Evolutionary conservation across 192 early-diverging fungal genomes (phyloP), one percentile per base, ranked within the genome.

Genomic region (Backusella tuberculispora): DNA sequence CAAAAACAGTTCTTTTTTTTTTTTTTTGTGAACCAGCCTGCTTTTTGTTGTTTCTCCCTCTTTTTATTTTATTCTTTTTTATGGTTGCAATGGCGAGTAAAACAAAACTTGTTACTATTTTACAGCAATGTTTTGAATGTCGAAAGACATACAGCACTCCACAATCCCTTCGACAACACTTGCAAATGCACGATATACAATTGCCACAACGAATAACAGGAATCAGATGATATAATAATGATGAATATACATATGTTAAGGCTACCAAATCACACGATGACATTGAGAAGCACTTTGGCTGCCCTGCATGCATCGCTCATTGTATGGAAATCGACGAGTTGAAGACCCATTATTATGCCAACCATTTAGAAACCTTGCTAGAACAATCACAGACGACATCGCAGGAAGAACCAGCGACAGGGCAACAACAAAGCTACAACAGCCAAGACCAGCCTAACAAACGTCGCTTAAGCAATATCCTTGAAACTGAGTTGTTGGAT

Each of bases 281-380:
- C 15, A 46, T 71, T 44, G 50, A 71, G 50, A 29, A 71, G 41
- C 70, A 71, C n/a, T 71, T 71, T 71, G 70, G 48, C 70, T 71
- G 70, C 43, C 70, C 70, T 50, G 45, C 48, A 26, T 71, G 70
- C 26, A n/a, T 71, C 46, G 40, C 48, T 53, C 70, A 71, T 71
- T 71, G 4, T 48, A 29, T n/a, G 26, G 26, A 26, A 37, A 50
- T 40, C 17, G 13, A 71, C n/a, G 46, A 71, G 50, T 44, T 71
- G 34, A 48, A 71, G 50, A 71, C 17, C 34, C 70, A 71, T 71
- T 71, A 50, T 71, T 48, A 48, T 71, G 3, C 45, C 37, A 19
- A 71, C 34, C 46, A 50, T 56, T 6, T 26, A 38, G 70, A 71
- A 29, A 34, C 46, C 37, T 37, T 71, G 14, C 70, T 48, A 24